A percentile compares a stretch with the other conserved stretches of the same genome.
phyloP scores from a whole-genome alignment of 495 filamentous ascomycete genomes.

The Tuber magnatum region DNA sequence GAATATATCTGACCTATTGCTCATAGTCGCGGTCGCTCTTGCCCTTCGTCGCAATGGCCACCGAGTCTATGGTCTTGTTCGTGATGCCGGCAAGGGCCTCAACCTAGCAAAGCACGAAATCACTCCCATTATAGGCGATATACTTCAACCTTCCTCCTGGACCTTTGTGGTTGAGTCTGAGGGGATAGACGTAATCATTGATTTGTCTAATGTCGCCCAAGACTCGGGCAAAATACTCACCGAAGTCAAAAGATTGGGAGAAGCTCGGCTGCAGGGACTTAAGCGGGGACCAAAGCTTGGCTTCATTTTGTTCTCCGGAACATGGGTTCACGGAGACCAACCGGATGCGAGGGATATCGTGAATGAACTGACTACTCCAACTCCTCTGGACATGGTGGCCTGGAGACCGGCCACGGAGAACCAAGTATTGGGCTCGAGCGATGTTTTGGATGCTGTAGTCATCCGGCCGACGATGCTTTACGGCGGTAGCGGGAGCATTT shows the following conservation, averaged over 20 bases:
- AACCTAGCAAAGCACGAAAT: conserved; percentile 47
- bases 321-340: conserved; percentile 11
- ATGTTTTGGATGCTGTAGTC: conserved; percentile 10
- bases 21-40: neutral
- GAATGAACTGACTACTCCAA: conserved; percentile 8
- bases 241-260: conserved; percentile 1
- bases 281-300: conserved; percentile 8
- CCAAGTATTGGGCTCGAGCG: neutral
- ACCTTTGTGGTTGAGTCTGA: neutral
- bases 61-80: conserved; percentile 11
- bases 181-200: neutral
- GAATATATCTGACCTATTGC: neutral
- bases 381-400: neutral
- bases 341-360: neutral
- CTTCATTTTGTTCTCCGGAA: conserved; percentile 5
- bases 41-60: conserved; percentile 14
- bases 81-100: neutral
- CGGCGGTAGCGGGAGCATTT: conserved; percentile 7
- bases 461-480: conserved; percentile 2
- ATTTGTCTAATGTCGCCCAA: neutral
- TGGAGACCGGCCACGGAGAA: conserved; percentile 11
- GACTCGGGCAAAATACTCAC: neutral
- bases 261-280: neutral
- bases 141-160: conserved; percentile 9
- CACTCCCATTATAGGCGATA: conserved; percentile 49